Base-by-base conservation (phyloP, 345 rosid genomes). In the Eucalyptus regnans region DNA sequence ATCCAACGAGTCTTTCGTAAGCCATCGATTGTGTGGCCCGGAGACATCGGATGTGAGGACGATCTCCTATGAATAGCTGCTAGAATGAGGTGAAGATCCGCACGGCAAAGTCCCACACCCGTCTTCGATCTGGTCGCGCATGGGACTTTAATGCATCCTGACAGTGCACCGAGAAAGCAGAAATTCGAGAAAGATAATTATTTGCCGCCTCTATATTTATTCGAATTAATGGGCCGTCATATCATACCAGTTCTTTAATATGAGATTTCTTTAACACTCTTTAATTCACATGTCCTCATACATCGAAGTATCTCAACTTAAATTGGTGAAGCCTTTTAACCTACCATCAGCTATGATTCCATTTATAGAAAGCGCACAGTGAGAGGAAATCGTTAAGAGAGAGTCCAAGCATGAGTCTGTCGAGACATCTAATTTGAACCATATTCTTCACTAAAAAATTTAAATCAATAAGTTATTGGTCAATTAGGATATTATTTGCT, bases 321-420 rank as follows among this genome's bases (percentile, higher is more conserved):
- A 56, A 56, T 23, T 23, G 13, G 23, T 23, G 62, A 10, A 12
- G 6, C 13, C 29, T 9, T 22, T 56, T 9, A 9, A 25, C 23
- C 12, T 56, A 10, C 13, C 62, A 56, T 56, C 1, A 2, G 1
- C 29, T 18, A 4, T 8, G 10, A 4, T 20, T 20, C 10, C 58
- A 52, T 52, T 52, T 7, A 7, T 52, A 52, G 25, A 52, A 52
- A 51, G 22, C 22, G 2, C 54, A 51, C 22, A 51, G 0, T 17
- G 22, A 6, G 4, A 2, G 27, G 27, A 54, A 10, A 56, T 56
- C 0, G 3, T 25, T 23, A 56, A 56, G 29, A 23, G 12, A 6
- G 6, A 56, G 27, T 6, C 5, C 12, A 9, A 56, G 29, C 10
- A 9, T 4, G 11, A 56, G 29, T 23, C 0, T 23, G 6, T 56